Evolutionary conservation across 2,329 filamentous ascomycete species (phyloP).

Genomic region (Claviceps pazoutovae): DNA sequence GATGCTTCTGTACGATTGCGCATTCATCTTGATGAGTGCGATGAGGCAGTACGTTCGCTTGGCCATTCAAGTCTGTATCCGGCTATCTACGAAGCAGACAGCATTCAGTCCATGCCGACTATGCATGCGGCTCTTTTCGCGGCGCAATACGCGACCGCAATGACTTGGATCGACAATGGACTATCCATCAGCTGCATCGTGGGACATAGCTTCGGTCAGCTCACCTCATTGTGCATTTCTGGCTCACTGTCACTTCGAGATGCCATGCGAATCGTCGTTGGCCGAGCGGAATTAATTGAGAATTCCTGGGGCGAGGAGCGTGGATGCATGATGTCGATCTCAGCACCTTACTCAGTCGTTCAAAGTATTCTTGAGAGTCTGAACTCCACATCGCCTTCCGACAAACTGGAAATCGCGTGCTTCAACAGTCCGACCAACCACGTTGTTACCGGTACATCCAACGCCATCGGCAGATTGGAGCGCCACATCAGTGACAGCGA

Average conservation of each 20-base stretch:
- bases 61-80: slow-evolving; percentile 18
- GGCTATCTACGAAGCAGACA: slow-evolving; percentile 15
- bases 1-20: slow-evolving; percentile 12
- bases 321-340: slow-evolving; percentile 25
- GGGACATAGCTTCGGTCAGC: slow-evolving; percentile 29
- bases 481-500: neutral
- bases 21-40: slow-evolving; percentile 5
- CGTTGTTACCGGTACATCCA: neutral
- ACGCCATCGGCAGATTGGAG: slow-evolving; percentile 17
- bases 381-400: neutral
- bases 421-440: neutral
- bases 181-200: slow-evolving; percentile 11
- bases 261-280: slow-evolving; percentile 15
- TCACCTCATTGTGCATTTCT: slow-evolving; percentile 24
- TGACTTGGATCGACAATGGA: slow-evolving; percentile 23
- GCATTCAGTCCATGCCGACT: slow-evolving; percentile 11
- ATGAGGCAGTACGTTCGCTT: neutral
- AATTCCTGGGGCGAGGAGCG: slow-evolving; percentile 21
- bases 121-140: slow-evolving; percentile 28
- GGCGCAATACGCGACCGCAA: slow-evolving; percentile 23
- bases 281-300: slow-evolving; percentile 17
- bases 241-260: slow-evolving; percentile 18
- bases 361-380: neutral
- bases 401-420: slow-evolving; percentile 7
- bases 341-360: neutral